These are phyloP conservation scores for Taphrina confusa DNA, from an alignment of 1,139 yeast species.

Conservation along the genomic window DNA sequence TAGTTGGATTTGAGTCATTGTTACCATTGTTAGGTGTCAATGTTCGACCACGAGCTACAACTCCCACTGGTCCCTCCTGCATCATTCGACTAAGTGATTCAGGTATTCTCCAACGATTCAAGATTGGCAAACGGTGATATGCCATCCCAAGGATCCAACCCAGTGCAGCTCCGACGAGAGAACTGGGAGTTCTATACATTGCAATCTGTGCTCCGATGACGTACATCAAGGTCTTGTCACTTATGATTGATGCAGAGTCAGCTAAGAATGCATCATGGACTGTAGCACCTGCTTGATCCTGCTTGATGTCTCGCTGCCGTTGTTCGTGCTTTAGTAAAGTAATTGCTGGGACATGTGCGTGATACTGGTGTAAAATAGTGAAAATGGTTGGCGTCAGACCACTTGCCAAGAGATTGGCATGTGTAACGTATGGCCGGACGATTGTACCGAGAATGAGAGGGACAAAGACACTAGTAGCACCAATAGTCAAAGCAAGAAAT, in stretches of 20 bases:
- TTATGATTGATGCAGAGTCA: background rate
- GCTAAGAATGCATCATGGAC: background rate
- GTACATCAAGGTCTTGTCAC: constrained; percentile 61
- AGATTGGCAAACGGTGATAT: constrained; percentile 34
- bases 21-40: background rate
- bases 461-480: constrained; percentile 35
- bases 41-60: background rate
- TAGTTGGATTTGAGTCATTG: background rate
- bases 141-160: constrained; percentile 66
- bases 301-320: too few relatives aligned
- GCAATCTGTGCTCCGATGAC: constrained; percentile 56
- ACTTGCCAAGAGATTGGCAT: constrained; percentile 47
- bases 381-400: constrained; percentile 69
- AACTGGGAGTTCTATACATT: constrained; percentile 52
- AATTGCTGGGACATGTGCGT: constrained; percentile 58
- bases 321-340: constrained; percentile 47
- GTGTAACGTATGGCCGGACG: constrained; percentile 41
- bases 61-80: background rate
- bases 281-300: background rate
- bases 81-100: background rate
- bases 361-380: constrained; percentile 61
- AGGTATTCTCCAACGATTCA: background rate
- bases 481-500: constrained; percentile 35
- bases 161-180: constrained; percentile 55
- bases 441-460: constrained; percentile 36